phyloP scores from a whole-genome alignment of 495 filamentous ascomycete genomes.

The Xeromyces bisporus region DNA sequence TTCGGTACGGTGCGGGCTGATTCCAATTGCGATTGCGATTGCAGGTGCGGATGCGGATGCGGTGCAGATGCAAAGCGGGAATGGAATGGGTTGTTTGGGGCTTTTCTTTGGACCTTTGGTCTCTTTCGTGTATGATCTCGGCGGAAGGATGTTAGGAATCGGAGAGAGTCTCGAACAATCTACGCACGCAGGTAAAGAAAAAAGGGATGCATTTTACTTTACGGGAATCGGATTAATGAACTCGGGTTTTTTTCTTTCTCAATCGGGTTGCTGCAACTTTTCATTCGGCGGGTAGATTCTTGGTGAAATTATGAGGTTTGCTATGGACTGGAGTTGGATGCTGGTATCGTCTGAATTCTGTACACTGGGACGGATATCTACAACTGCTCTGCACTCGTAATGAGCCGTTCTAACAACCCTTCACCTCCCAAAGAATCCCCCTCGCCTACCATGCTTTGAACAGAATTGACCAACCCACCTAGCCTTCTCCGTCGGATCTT shows the following conservation, averaged over 20 bases:
- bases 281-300: too few species aligned
- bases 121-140: background rate
- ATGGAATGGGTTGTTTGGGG: background rate
- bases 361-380: too few species aligned
- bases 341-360: too few species aligned
- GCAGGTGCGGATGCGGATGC: too few species aligned
- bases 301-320: too few species aligned
- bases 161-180: background rate
- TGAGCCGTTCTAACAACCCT: conserved; percentile 17
- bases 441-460: conserved; percentile 22
- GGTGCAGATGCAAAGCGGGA: background rate
- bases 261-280: too few species aligned
- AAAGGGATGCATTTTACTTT: background rate
- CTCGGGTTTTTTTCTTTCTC: background rate
- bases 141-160: background rate
- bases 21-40: background rate
- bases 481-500: conserved; percentile 44
- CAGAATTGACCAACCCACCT: conserved; percentile 23
- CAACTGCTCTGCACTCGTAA: conserved; percentile 23
- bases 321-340: too few species aligned
- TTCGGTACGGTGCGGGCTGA: background rate
- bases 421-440: conserved; percentile 11
- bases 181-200: background rate
- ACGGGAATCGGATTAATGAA: background rate
- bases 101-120: background rate